Evolutionary conservation across 1,139 yeast genomes (phyloP).

Genomic region (Saccharomyces pastorianus): DNA sequence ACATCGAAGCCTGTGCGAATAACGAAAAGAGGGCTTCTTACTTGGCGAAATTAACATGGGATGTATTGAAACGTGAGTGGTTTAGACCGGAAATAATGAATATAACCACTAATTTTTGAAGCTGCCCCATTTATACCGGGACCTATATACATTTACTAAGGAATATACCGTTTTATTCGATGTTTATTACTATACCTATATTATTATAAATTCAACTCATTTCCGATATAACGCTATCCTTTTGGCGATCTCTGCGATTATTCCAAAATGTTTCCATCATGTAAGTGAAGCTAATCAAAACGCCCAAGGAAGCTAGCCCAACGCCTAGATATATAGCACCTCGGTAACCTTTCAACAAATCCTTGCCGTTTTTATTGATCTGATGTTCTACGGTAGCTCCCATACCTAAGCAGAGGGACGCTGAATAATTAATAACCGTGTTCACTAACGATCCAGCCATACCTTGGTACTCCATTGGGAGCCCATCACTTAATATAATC

Average conservation of each 20-base stretch:
- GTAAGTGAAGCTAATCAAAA: conserved; percentile 11
- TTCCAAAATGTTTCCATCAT: conserved; percentile 11
- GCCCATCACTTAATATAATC: conserved; percentile 42
- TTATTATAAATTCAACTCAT: neutral
- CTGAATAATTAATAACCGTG: conserved; percentile 49
- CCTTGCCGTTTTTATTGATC: conserved; percentile 26
- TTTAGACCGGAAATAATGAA: conserved; percentile 44
- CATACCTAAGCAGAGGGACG: conserved; percentile 44
- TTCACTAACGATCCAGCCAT: conserved; percentile 53
- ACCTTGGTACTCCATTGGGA: conserved; percentile 48
- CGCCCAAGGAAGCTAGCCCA: conserved; percentile 28
- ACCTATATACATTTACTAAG: too few relatives aligned
- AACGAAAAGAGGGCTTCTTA: conserved; percentile 40
- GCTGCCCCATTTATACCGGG: neutral
- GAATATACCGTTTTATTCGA: too few relatives aligned
- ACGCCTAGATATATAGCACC: conserved; percentile 38
- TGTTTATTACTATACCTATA: neutral
- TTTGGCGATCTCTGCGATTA: too few relatives aligned
- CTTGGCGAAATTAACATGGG: conserved; percentile 66
- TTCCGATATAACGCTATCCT: too few relatives aligned
- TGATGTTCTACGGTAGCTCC: conserved; percentile 43
- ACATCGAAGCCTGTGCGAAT: conserved; percentile 65
- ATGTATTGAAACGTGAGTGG: conserved; percentile 47
- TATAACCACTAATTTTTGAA: conserved; percentile 16
- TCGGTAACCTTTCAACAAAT: conserved; percentile 32